Conservation (phyloP, 2,329 filamentous ascomycete genomes). For the Trichoderma atroviride region DNA sequence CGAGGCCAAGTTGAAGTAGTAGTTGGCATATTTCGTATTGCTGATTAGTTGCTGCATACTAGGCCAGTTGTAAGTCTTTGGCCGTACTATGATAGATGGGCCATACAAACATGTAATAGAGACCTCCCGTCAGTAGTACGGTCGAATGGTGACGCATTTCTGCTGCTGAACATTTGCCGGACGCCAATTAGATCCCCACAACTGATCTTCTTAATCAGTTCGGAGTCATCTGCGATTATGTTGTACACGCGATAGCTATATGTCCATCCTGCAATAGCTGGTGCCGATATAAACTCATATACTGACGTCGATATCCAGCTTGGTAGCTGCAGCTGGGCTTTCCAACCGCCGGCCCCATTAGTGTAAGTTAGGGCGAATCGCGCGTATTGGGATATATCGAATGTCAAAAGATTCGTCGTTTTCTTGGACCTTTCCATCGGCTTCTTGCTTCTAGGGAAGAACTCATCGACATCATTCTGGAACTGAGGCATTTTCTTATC, state of each 20-base stretch:
- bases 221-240: slow-evolving; percentile 25
- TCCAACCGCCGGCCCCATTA: slow-evolving; percentile 29
- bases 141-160: slow-evolving; percentile 35
- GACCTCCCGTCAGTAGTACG: slow-evolving; percentile 20
- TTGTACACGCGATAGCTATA: slow-evolving; percentile 34
- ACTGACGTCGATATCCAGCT: slow-evolving; percentile 33
- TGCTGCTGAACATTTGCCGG: slow-evolving; percentile 30
- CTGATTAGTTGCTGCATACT: slow-evolving; percentile 28
- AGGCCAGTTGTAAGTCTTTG: neutral
- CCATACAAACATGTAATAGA: slow-evolving; percentile 30
- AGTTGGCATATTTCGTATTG: slow-evolving; percentile 30
- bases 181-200: slow-evolving; percentile 30
- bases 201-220: slow-evolving; percentile 27
- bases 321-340: slow-evolving; percentile 32
- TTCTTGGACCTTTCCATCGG: neutral
- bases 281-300: slow-evolving; percentile 28
- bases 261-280: slow-evolving; percentile 29
- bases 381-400: slow-evolving; percentile 25
- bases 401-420: neutral
- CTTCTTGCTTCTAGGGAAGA: neutral
- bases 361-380: slow-evolving; percentile 27
- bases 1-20: slow-evolving; percentile 29
- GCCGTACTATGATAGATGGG: neutral
- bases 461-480: neutral
- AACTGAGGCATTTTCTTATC: neutral